Base-by-base conservation (phyloP, 2,329 filamentous ascomycete genomes). In the Hypoxylon sp. region DNA sequence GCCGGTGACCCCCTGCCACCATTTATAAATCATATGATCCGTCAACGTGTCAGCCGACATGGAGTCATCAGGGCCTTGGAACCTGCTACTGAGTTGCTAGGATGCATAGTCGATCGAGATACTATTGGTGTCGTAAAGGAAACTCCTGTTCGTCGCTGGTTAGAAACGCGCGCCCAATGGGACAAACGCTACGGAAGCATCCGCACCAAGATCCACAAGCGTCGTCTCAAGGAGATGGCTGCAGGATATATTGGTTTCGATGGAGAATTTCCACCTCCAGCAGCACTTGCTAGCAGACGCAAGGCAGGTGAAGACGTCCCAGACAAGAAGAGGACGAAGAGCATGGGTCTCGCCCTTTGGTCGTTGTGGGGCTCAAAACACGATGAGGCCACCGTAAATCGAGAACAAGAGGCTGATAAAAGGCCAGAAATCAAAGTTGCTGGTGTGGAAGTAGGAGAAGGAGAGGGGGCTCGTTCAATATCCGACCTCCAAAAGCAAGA, bases 1-100 rank as follows among this genome's bases (percentile, higher is more conserved):
- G 91, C 92, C 2, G 92, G 92, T 1, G 91, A 96, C 63, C 82
- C 90, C 3, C 73, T 97, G 1, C 93, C 91, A 0, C 73, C 80
- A 0, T 97, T 97, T 70, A 80, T 83, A 42, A 78, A 88, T 52
- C 87, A 95, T 69, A 97, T 97, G 92, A 92, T 99, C 55, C 87
- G 94, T 6, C 91, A 99, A 69, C 80, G 88, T 19, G 86, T 97
- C 13, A 89, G 90, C 54, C 79, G 88, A 1, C 84, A 93, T 65
- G 94, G 94, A 4, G 78, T 80, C 8, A 86, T 92, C 15, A 84
- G 86, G 51, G 80, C 84, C 0, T 77, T 99, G 4, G 78, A 83
- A 0, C 78, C 84, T 0, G 78, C 84, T 13, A 74, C 79, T 0
- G 82, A 90, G 3, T 77, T 96, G 0, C 78, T 82, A 0, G 89